Base-by-base conservation (phyloP, 2,329 filamentous ascomycete genomes). In the Talaromyces islandicus region DNA sequence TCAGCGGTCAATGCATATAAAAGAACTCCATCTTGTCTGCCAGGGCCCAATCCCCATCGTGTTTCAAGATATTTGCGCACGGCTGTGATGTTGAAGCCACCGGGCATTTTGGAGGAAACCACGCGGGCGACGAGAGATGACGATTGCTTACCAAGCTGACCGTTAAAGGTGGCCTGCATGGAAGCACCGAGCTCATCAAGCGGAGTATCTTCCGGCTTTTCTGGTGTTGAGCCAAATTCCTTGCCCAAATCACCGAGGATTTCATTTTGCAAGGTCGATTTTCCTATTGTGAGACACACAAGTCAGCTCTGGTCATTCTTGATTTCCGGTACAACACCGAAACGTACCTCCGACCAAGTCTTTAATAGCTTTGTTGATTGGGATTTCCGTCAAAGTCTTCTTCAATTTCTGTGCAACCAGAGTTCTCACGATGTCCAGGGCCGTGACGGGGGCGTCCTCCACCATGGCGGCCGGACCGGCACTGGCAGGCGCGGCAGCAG, bases 81-180 rank as follows among this genome's bases (percentile, higher is more conserved):
- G 12, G 91, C 84, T 71, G 93, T 97, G 75, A 97, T 97, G 76
- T 97, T 99, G 85, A 99, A 99, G 64, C 94, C 94, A 80, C 93
- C 94, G 54, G 94, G 94, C 94, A 99, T 99, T 80, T 99, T 99
- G 30, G 94, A 97, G 1, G 94, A 97, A 50, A 99, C 94, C 73
- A 99, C 82, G 67, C 94, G 89, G 55, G 94, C 94, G 74, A 99
- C 89, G 60, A 99, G 85, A 2, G 92, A 95, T 58, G 90, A 89
- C 0, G 94, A 96, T 69, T 97, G 92, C 80, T 99, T 99, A 76
- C 94, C 94, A 63, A 99, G 86, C 79, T 96, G 93, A 68, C 94
- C 94, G 78, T 97, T 94, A 80, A 99, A 99, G n/a, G 93, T 97
- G 53, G 91, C 88, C 79, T 99, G 94, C 89, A 99, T 96, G 9